These are phyloP conservation scores for Saussurea involucrata DNA, from an alignment of 129 eudicot genomes.

Conservation along the genomic window DNA sequence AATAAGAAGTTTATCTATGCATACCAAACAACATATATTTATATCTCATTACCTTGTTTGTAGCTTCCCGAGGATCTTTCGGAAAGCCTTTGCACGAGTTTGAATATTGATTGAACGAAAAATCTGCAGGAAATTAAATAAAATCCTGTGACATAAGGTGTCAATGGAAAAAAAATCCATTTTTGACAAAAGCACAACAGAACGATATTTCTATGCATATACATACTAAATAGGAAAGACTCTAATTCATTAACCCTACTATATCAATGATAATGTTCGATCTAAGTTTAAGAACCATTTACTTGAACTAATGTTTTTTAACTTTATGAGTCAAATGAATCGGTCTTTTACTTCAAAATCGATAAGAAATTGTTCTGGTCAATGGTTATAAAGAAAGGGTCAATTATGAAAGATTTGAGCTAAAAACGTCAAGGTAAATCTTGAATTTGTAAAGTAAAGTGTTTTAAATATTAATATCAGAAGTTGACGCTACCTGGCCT, in stretches of 20 bases:
- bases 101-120: conserved; percentile 88
- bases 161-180: background rate
- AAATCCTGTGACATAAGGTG: background rate
- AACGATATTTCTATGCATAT: too few species aligned
- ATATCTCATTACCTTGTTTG: conserved; percentile 40
- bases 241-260: background rate
- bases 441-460: background rate
- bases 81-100: conserved; percentile 82
- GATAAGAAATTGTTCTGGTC: too few species aligned
- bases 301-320: too few species aligned
- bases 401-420: background rate
- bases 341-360: background rate
- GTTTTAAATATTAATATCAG: background rate
- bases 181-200: background rate
- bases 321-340: background rate
- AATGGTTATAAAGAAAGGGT: too few species aligned
- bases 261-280: background rate
- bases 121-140: conserved; percentile 39
- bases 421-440: background rate
- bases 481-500: conserved; percentile 53
- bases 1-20: background rate
- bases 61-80: conserved; percentile 74
- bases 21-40: background rate
- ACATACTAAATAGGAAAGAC: too few species aligned
- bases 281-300: too few species aligned